Base-by-base conservation (phyloP, 306 rosid genomes). In the Sicyos baderoa region DNA sequence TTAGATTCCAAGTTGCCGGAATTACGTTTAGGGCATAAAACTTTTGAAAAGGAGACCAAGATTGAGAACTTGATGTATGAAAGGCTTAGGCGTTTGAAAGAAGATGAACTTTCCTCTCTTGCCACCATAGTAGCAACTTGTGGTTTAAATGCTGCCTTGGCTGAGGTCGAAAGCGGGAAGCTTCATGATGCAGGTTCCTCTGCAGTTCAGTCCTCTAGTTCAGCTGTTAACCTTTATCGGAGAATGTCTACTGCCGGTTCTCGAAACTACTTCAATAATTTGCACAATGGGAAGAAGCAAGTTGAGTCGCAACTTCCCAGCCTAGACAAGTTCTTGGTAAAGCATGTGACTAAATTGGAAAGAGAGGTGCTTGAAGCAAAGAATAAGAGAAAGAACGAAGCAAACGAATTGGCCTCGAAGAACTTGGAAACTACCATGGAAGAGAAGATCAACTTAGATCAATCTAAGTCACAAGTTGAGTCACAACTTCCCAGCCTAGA, bases 101-200 rank as follows among this genome's bases (percentile, higher is more conserved):
- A 88, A 81, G 88, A 84, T 60, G 97, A 88, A 56, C 91, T 90
- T 77, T 88, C 97, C 76, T 88, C 99, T 70, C 91, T 93, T 48
- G 96, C 95, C 74, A 90, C 94, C 48, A 88, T 90, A 72, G 96
- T 93, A 69, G 99, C 97, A 74, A 90, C 96, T 69, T 88, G 85
- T 75, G 96, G 99, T 77, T 74, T 90, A 73, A 93, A 80, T 75
- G 95, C 99, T 54, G 96, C 87, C 80, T 85, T 93, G 78, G 85
- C 82, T 71, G 89, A 90, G 80, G 85, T 83, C 25, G 82, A 84
- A 79, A 86, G 64, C 72, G 79, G 76, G 74, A 89, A 84, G 79
- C 83, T 44, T 69, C 85, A 75, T 27, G 79, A 78, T 74, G 74
- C 50, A 3, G 50, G 50, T 32, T 61, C 84, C 79, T 52, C 77